phyloP scores from a whole-genome alignment of 73 alveolate genomes.

The Uronychia setigera region DNA sequence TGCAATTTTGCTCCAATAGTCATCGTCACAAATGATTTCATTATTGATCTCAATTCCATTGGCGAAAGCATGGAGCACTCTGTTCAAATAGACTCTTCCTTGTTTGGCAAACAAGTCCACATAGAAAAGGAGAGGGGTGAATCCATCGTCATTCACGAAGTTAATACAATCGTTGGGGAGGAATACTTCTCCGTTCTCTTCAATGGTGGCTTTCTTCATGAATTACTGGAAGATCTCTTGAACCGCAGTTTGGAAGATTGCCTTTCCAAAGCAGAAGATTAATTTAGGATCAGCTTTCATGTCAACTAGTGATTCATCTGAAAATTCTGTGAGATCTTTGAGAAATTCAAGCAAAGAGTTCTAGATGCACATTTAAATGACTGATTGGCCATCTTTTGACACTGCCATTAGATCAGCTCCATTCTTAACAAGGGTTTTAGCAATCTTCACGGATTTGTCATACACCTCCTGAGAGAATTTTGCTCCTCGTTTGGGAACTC shows the following conservation, averaged over 20 bases:
- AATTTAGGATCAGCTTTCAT: conserved; percentile 21
- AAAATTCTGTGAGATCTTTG: not conserved
- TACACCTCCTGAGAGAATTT: not conserved
- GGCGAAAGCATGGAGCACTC: not conserved
- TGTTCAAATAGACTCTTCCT: not conserved
- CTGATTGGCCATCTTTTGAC: not conserved
- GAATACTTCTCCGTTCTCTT: conserved; percentile 39
- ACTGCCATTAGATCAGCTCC: not conserved
- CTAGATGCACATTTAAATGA: not conserved
- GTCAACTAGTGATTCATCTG: conserved; percentile 1
- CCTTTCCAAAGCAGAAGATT: not conserved
- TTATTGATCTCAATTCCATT: conserved; percentile 13
- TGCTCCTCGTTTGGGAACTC: not conserved
- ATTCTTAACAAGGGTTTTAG: not conserved
- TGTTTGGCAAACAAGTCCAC: conserved; percentile 16
- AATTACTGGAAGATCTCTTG: not conserved
- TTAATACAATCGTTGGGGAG: conserved; percentile 59
- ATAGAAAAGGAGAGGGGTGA: conserved; percentile 82
- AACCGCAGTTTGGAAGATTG: conserved; percentile 4
- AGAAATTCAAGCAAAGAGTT: not conserved
- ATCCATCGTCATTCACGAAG: conserved; percentile 85
- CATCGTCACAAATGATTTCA: conserved; percentile 3
- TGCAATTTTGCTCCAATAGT: not conserved
- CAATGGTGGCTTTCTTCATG: conserved; percentile 21
- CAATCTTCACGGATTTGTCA: not conserved